Base-by-base conservation (phyloP, 257 asterid genomes). In the Penstemon eatonii region DNA sequence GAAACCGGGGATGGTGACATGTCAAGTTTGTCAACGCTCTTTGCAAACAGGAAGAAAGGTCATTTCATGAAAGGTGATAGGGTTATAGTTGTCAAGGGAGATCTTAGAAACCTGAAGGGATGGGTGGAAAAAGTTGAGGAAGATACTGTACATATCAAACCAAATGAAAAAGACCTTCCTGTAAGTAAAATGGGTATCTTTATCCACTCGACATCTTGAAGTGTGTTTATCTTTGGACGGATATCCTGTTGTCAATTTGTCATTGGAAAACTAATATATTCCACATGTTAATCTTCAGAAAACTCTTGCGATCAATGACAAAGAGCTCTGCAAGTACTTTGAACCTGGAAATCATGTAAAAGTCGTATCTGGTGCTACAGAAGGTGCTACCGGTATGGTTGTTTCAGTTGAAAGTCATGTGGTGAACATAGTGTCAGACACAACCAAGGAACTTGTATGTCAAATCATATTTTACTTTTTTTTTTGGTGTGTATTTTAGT, bases 331-430 rank as follows among this genome's bases (percentile, higher is more conserved):
- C 87, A 94, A 94, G 79, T 94, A 91, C 78, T 94, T 94, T 70
- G 95, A 94, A 65, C 91, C 87, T 63, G 99, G 97, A 78, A 89
- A 94, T 78, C 97, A 91, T 66, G 96, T 94, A 12, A 94, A 94
- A 79, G 95, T 94, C 74, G 95, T 85, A 52, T 73, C 97, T 66
- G 99, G 99, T 68, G 87, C 96, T 59, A 75, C 87, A 4, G 99
- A 91, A 81, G 99, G 99, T 75, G 97, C 96, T 15, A 94, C 97
- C 50, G 97, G 99, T 41, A 91, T 94, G 99, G 99, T 91, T 56
- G 97, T 89, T 70, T 89, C 97, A 8, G 95, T 94, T 69, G 89
- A 94, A 82, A 96, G 96, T 38, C 99, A 94, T 77, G 91, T 94
- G 75, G 99, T 94, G 64, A 87, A 91, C 81, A 68, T 91, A 71